Evolutionary conservation across 805 yeast genomes (phyloP), one percentile per base, ranked within the genome.

Genomic region (Blastobotrys attinorum): DNA sequence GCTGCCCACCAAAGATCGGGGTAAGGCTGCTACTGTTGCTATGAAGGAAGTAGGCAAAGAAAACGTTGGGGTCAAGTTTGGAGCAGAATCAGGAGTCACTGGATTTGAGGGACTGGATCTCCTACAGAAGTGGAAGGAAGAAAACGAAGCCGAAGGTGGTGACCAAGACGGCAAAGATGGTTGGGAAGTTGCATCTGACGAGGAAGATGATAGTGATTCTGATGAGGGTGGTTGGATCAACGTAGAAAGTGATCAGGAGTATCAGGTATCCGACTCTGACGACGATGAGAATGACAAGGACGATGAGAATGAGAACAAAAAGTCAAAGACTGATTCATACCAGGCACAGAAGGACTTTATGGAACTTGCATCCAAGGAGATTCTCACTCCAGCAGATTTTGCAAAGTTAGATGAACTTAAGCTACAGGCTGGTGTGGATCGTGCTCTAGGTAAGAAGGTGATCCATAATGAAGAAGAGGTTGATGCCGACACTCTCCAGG

Each of bases 361-460:
- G 68, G 67, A 71, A 44, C 78, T 86, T 51, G 83, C 81, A 31
- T 73, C 83, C n/a, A 74, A 78, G 39, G 78, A 83, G 54, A 83
- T 92, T 48, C 73, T 92, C 54, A 92, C 99, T 0, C 98, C 99
- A 18, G 97, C 97, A 0, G 99, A 92, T 69, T 92, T 89, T 61
- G 96, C 96, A 49, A 90, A 90, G 65, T 72, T 92, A 56, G 90
- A 90, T 57, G 96, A 92, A 64, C 74, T 92, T 55, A 77, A 79
- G 58, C 71, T 77, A 15, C 80, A 83, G 63, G 95, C 96, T 3
- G 96, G 96, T 53, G 73, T 89, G 39, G 84, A 84, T 43, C 83
- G 83, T 62, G 60, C 81, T 23, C 68, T 88, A 77, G 66, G 65
- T 39, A 60, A 51, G 35, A 45, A 33, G 42, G 42, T 25, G 8